Base-by-base conservation (phyloP, 1,139 yeast genomes). In the Yarrowia galli region DNA sequence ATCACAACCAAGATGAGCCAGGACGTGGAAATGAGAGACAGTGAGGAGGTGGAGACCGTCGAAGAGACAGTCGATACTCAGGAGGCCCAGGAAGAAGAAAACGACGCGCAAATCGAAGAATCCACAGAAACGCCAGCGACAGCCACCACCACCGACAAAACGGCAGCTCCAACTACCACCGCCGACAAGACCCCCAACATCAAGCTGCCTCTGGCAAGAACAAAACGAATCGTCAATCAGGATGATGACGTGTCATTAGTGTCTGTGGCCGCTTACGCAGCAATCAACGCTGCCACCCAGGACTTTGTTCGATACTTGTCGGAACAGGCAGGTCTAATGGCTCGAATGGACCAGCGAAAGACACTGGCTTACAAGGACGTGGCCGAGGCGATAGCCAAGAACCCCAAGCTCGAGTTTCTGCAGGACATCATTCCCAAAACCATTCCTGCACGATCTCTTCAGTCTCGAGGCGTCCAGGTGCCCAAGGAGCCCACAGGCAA, bases 241-340 rank as follows among this genome's bases (percentile, higher is more conserved):
- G 98, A 95, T 75, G 92, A 93, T 6, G 97, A 91, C 54, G 90
- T 90, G 73, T 79, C 84, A 7, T 85, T 91, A 1, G 88, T 95
- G 2, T 87, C 97, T 1, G 90, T 87, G 69, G 82, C 89, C 46
- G 96, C 97, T 0, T 91, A 90, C 16, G 90, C 89, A 73, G 88
- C 97, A 16, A 84, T 95, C 2, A 96, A 96, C 0, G 85, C 91
- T 61, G 97, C 98, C 7, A 89, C 97, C 0, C 78, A 93, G 74
- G 79, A 91, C 65, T 93, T 93, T 76, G 84, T 92, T 18, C 91
- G 89, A 77, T 86, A 89, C 73, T 81, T 93, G 68, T 85, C 92
- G 0, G 96, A 90, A 76, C 96, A 91, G 73, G 95, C 97, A 0
- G 80, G 88, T 36, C 80, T 89, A 68, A 80, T 84, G 61, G 91